Evolutionary conservation across 306 rosid species (phyloP).

Genomic region (Aeschynomene evenia): DNA sequence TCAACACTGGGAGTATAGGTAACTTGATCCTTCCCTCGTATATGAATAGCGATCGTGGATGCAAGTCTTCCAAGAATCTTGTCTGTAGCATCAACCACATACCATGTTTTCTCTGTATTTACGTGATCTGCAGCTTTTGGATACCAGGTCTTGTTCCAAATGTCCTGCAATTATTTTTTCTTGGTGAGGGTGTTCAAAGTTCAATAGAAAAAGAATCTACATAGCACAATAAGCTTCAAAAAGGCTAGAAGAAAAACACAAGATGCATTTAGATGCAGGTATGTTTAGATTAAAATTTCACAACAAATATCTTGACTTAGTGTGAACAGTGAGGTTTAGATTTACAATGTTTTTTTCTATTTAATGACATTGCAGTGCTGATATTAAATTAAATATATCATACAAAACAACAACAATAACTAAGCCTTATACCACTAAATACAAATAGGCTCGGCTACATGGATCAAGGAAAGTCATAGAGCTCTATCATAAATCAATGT

Average conservation of each 20-base stretch:
- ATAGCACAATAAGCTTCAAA: slow-evolving; percentile 11
- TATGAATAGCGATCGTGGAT: slow-evolving; percentile 79
- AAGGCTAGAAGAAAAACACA: background rate
- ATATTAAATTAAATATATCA: background rate
- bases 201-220: background rate
- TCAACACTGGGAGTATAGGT: slow-evolving; percentile 96
- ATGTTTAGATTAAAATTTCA: background rate
- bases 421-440: too few relatives aligned
- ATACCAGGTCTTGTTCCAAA: slow-evolving; percentile 93
- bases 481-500: too few relatives aligned
- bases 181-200: background rate
- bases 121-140: slow-evolving; percentile 96
- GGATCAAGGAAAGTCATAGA: too few relatives aligned
- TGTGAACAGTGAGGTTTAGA: background rate
- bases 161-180: slow-evolving; percentile 53
- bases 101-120: slow-evolving; percentile 86
- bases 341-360: background rate
- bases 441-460: too few relatives aligned
- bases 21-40: slow-evolving; percentile 76
- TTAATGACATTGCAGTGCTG: background rate
- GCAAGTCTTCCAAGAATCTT: slow-evolving; percentile 90
- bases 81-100: slow-evolving; percentile 87
- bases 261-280: background rate
- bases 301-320: background rate
- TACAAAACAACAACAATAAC: too few relatives aligned